A percentile compares a stretch with the other conserved stretches of the same genome.
Conservation (phyloP, 148 eudicot genomes). For the Chenopodium quinoa region DNA sequence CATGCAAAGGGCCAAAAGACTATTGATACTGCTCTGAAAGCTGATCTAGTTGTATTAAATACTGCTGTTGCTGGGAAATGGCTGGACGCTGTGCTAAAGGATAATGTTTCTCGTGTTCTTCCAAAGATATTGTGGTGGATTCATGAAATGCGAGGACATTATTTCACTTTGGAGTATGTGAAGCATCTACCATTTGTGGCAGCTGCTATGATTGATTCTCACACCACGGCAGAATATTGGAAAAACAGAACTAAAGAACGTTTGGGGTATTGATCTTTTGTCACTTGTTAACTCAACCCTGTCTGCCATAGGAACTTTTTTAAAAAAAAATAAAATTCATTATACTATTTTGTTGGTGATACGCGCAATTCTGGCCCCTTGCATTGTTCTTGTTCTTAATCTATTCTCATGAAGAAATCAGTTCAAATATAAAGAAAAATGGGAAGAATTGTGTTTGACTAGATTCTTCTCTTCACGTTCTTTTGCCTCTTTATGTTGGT, state of each 20-base stretch:
- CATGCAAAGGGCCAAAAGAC: slow-evolving; percentile 88
- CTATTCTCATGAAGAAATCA: not conserved
- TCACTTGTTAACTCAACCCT: not conserved
- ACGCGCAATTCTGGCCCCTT: not conserved
- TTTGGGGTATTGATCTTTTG: slow-evolving; percentile 51
- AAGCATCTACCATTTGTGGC: slow-evolving; percentile 96
- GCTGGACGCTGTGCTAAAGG: slow-evolving; percentile 90
- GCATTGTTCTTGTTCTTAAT: not conserved
- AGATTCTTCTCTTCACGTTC: not conserved
- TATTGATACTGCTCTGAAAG: slow-evolving; percentile 82
- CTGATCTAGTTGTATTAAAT: slow-evolving; percentile 86
- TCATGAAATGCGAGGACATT: slow-evolving; percentile 99
- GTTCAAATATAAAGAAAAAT: not conserved
- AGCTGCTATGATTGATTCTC: slow-evolving; percentile 98
- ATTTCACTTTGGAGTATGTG: slow-evolving; percentile 88
- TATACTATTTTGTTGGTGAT: not conserved
- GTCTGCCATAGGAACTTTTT: not conserved
- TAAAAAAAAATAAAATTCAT: too few relatives aligned
- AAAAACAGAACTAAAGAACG: slow-evolving; percentile 89
- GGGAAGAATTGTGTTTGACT: not conserved
- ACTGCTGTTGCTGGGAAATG: slow-evolving; percentile 99
- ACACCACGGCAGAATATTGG: slow-evolving; percentile 94
- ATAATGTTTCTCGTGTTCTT: slow-evolving; percentile 75
- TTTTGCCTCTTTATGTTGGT: not conserved
- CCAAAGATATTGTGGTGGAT: slow-evolving; percentile 99